Evolutionary conservation across 352 stramenopile genomes (phyloP).

Genomic region (Pythium phragmiticola): DNA sequence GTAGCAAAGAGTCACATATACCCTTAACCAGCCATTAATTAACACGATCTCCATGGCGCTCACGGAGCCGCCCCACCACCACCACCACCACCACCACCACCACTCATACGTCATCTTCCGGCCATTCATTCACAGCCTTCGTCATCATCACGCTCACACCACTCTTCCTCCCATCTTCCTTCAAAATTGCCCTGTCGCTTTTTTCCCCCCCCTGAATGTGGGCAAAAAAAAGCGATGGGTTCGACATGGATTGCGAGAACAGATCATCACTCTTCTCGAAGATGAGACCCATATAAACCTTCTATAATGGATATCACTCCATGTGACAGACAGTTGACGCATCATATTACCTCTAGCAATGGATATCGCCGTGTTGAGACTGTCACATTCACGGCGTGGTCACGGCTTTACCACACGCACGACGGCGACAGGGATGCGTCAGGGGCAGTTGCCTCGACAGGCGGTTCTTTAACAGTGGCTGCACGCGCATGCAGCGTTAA

Average conservation of each 20-base stretch:
- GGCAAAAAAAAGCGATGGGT: constrained; percentile 10
- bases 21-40: not conserved
- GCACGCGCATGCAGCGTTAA: too few relatives aligned
- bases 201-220: not conserved
- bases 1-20: not conserved
- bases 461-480: too few relatives aligned
- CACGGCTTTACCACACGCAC: too few relatives aligned
- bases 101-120: not conserved
- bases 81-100: constrained; percentile 5
- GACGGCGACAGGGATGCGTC: too few relatives aligned
- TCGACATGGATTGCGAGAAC: constrained; percentile 2
- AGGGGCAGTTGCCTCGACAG: too few relatives aligned
- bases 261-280: not conserved
- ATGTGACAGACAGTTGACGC: constrained; percentile 4
- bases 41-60: constrained; percentile 5
- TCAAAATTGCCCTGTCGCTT: constrained; percentile 1
- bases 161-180: constrained; percentile 1
- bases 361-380: too few relatives aligned
- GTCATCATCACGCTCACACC: not conserved
- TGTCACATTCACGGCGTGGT: too few relatives aligned
- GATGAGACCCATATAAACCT: not conserved
- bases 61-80: constrained; percentile 1
- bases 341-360: too few relatives aligned
- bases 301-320: not conserved
- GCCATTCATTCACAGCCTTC: not conserved